Evolutionary conservation across 352 stramenopile genomes (phyloP).

Genomic region (Pythium graminicola): DNA sequence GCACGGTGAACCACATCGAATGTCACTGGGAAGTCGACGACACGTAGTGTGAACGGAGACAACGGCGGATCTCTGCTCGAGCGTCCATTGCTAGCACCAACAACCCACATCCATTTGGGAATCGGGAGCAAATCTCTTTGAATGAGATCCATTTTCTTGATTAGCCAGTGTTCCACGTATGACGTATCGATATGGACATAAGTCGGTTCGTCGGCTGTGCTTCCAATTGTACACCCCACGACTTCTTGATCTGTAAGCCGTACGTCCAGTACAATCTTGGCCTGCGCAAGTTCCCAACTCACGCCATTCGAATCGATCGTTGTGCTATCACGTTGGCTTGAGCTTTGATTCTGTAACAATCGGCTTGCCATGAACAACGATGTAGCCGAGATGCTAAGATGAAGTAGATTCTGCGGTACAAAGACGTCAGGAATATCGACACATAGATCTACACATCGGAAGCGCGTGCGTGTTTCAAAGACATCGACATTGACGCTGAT

Average conservation of each 20-base stretch:
- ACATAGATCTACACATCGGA: constrained; percentile 39
- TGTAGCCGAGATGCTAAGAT: constrained; percentile 31
- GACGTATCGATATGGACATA: constrained; percentile 31
- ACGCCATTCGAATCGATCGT: neutral
- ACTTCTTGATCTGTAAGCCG: constrained; percentile 24
- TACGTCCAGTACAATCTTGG: constrained; percentile 23
- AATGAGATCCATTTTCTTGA: constrained; percentile 37
- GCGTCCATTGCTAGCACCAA: too few relatives aligned
- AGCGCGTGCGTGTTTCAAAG: constrained; percentile 28
- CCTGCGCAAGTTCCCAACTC: constrained; percentile 21
- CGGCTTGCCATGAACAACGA: constrained; percentile 13
- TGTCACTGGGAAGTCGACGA: constrained; percentile 2
- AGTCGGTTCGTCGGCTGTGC: constrained; percentile 27
- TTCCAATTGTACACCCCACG: constrained; percentile 34
- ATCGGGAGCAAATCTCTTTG: constrained; percentile 22
- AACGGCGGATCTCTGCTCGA: too few relatives aligned
- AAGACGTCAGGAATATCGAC: constrained; percentile 58
- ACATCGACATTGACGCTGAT: constrained; percentile 32
- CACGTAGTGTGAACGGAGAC: constrained; percentile 4
- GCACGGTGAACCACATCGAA: constrained; percentile 9
- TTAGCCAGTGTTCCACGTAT: constrained; percentile 36
- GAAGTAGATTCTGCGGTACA: constrained; percentile 39
- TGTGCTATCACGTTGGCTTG: neutral
- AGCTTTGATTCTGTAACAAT: neutral
- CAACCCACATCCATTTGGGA: constrained; percentile 14